These are phyloP conservation scores for Phytophthora nicotianae DNA, from an alignment of 352 stramenopile species.

Conservation along the genomic window DNA sequence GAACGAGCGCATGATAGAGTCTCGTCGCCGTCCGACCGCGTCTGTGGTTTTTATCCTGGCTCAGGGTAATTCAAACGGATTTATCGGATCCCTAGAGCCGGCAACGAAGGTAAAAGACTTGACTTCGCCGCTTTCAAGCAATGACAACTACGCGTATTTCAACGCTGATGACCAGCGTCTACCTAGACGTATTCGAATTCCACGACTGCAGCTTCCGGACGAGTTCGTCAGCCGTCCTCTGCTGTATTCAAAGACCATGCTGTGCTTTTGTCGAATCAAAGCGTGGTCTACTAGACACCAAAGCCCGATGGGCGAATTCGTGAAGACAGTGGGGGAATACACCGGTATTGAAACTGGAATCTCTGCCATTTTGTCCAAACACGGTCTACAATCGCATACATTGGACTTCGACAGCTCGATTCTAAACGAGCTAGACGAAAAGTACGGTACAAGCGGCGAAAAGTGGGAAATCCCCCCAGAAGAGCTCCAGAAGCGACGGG, in stretches of 20 bases:
- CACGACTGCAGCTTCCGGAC: slow-evolving; percentile 64
- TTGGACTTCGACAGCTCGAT: slow-evolving; percentile 72
- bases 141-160: slow-evolving; percentile 77
- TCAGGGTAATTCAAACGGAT: slow-evolving; percentile 58
- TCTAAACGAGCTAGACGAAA: slow-evolving; percentile 71
- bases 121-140: slow-evolving; percentile 36
- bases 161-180: slow-evolving; percentile 68
- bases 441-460: slow-evolving; percentile 72
- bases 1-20: slow-evolving; percentile 38
- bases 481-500: slow-evolving; percentile 85
- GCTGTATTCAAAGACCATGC: slow-evolving; percentile 70
- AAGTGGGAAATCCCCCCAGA: slow-evolving; percentile 79
- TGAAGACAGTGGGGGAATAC: slow-evolving; percentile 78
- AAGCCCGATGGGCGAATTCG: slow-evolving; percentile 74
- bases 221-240: slow-evolving; percentile 65
- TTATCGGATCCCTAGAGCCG: slow-evolving; percentile 65
- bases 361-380: slow-evolving; percentile 91
- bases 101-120: slow-evolving; percentile 51
- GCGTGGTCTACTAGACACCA: slow-evolving; percentile 63
- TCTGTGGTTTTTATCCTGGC: slow-evolving; percentile 76
- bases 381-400: slow-evolving; percentile 85
- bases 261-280: slow-evolving; percentile 77
- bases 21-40: slow-evolving; percentile 54
- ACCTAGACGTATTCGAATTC: slow-evolving; percentile 77
- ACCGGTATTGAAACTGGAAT: slow-evolving; percentile 90